Base-by-base conservation (phyloP, 495 filamentous ascomycete genomes). In the Viridothelium virens region DNA sequence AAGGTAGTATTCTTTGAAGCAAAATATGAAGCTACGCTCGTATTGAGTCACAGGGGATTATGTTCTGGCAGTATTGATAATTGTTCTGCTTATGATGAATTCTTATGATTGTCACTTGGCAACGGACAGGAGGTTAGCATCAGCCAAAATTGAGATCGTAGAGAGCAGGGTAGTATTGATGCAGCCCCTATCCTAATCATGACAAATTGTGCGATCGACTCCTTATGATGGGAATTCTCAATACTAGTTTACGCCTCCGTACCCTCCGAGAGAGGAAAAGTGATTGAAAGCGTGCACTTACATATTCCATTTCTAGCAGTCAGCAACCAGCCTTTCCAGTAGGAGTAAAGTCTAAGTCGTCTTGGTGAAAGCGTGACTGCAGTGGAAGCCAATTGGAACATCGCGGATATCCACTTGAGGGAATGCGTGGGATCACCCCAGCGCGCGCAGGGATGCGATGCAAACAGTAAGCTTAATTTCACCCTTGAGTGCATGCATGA, bases 301-400 rank as follows among this genome's bases (percentile, higher is more conserved):
- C 9, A 11, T 18, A 16, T 53, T 53, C 48, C 48, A 18, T 18
- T 53, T 12, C n/a, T 53, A 18, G 48, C 25, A 18, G 25, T 53
- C 12, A 18, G 9, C 1, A 53, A 16, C 25, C 1, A 46, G 41
- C 1, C 9, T 46, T 46, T 7, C 41, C 41, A 16, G 2, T 53
- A 5, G 48, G 1, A 53, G 48, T 16, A 53, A 53, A 16, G 41
- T 46, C 48, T 16, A 14, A 53, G 48, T 53, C 14, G 48, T 11
- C 48, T 14, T 53, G 48, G 48, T 18, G 16, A 53, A 53, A 18
- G 48, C 48, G 48, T 53, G 48, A 53, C 25, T 53, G 16, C 48
- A 14, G 10, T 14, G 25, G 16, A 53, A 12, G 9, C 10, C 14
- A 53, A 16, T 53, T 12, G 10, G 16, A 53, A 16, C 10, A 53